Evolutionary conservation across 129 eudicot species (phyloP).

Genomic region (Flaveria brownii): DNA sequence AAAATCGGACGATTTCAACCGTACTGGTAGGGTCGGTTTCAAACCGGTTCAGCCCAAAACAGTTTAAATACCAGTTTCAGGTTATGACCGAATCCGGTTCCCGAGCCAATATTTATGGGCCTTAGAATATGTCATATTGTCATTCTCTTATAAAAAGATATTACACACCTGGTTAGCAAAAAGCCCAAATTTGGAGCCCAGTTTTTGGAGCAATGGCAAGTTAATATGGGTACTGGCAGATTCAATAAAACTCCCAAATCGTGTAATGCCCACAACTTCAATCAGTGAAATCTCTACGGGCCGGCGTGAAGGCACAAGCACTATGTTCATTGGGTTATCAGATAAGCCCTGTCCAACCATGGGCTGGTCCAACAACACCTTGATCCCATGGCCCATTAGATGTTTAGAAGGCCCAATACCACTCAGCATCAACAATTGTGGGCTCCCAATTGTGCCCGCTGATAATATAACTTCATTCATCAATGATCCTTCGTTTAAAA

Average conservation of each 20-base stretch:
- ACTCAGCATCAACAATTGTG: slow-evolving; percentile 71
- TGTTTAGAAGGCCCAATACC: slow-evolving; percentile 74
- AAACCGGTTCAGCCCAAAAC: no score
- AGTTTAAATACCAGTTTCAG: no score
- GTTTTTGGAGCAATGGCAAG: slow-evolving; percentile 20
- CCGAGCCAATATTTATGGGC: no score
- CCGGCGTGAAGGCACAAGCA: slow-evolving; percentile 45
- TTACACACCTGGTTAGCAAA: slow-evolving; percentile 51
- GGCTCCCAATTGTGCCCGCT: slow-evolving; percentile 93
- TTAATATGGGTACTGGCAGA: slow-evolving; percentile 56
- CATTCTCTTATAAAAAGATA: neutral
- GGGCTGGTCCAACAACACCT: slow-evolving; percentile 62
- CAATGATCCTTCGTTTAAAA: slow-evolving; percentile 37
- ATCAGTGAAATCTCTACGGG: slow-evolving; percentile 70
- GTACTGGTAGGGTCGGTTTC: no score
- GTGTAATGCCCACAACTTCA: slow-evolving; percentile 62
- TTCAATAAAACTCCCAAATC: slow-evolving; percentile 53
- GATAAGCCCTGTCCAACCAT: slow-evolving; percentile 77
- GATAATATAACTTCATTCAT: slow-evolving; percentile 64
- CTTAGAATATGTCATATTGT: no score
- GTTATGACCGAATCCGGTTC: no score
- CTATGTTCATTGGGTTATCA: slow-evolving; percentile 74
- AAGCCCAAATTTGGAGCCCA: slow-evolving; percentile 19
- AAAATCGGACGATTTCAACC: no score
- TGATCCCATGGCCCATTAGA: slow-evolving; percentile 45